A percentile compares a stretch with the other conserved stretches of the same genome.
phyloP scores from a whole-genome alignment of 495 filamentous ascomycete genomes.

The Paragyromitra xinjiangensis region DNA sequence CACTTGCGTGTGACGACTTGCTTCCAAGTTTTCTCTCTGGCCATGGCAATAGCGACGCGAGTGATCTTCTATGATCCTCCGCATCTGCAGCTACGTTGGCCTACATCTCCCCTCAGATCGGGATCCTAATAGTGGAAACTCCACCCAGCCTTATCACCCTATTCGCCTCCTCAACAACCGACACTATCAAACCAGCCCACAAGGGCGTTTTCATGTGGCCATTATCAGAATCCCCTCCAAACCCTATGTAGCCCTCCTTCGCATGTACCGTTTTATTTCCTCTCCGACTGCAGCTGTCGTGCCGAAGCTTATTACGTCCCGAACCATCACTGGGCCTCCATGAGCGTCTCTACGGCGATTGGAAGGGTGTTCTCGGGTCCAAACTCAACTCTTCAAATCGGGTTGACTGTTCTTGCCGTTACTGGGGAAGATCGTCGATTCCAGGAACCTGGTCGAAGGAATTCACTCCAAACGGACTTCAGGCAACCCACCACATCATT shows the following conservation, averaged over 20 bases:
- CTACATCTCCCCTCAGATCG: constrained; percentile 19
- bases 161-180: constrained; percentile 9
- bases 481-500: constrained; percentile 21
- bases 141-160: constrained; percentile 28
- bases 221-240: constrained; percentile 4
- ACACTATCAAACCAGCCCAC: background rate
- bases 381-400: constrained; percentile 3
- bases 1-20: background rate
- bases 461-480: constrained; percentile 19
- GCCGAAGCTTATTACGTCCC: constrained; percentile 35
- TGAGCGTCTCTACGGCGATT: background rate
- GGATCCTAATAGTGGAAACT: constrained; percentile 20
- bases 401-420: constrained; percentile 20
- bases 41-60: constrained; percentile 1
- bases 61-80: constrained; percentile 31
- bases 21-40: background rate
- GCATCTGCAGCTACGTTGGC: constrained; percentile 16
- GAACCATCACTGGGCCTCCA: constrained; percentile 22
- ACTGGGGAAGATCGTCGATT: constrained; percentile 39
- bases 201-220: background rate
- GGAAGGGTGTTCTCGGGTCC: background rate
- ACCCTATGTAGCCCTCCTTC: background rate
- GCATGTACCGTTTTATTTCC: constrained; percentile 17
- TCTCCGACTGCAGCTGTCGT: constrained; percentile 22
- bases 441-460: constrained; percentile 41